Base-by-base conservation (phyloP, 1,139 yeast species). In the Kodamaea alishanica region DNA sequence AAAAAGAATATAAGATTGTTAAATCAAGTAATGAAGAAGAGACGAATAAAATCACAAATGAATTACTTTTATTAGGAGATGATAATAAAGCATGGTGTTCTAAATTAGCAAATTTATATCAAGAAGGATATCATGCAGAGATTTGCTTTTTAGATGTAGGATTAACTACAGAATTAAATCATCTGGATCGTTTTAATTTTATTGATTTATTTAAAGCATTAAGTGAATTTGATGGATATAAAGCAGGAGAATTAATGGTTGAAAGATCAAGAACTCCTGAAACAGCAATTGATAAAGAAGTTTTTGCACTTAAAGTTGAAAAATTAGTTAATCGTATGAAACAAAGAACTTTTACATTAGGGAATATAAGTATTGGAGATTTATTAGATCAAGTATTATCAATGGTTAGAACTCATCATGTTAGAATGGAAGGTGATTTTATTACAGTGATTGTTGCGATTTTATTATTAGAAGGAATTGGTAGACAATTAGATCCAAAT, bases 341-440 rank as follows among this genome's bases (percentile, higher is more conserved):
- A 55, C 77, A 84, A 55, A 72, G 96, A 42, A 90, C 98, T 0
- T 92, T 92, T 58, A 88, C 97, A 0, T 67, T 92, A 40, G 98
- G 98, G 0, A 85, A 88, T 39, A 84, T 94, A 20, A 84, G 94
- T 35, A 85, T 92, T 46, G 97, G 97, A 3, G 97, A 90, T 56
- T 70, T 94, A 44, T 68, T 92, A 42, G 94, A 89, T 50, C 85
- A 81, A 55, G 92, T 92, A 69, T 71, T 92, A 44, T 70, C 81
- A 1, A 89, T 92, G 97, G 97, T 94, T 11, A 73, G 97, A 42
- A 70, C 72, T 11, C 98, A 92, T 58, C 99, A 94, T 60, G 98
- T 92, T 15, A 75, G 97, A 56, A 86, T 94, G 96, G 99, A 92
- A 55, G 95, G 96, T 6, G 98, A 92, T 59, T 92, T 92, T 55